These are phyloP conservation scores for Sugiyamaella boreocaroliniensis DNA, from an alignment of 805 yeast species.

Conservation along the genomic window DNA sequence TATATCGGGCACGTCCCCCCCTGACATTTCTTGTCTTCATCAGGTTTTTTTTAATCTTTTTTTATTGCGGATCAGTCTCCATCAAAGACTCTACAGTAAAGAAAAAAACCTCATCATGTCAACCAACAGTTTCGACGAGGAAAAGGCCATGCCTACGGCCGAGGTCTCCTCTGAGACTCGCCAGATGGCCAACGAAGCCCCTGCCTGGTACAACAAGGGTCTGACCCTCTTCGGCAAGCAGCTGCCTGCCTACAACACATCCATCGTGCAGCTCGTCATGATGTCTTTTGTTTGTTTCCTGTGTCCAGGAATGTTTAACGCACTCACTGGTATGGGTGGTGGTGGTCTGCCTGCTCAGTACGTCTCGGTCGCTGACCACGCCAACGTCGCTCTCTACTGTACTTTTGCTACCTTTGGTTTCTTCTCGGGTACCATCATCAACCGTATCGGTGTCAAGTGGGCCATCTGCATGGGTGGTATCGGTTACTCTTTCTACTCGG, in stretches of 20 bases:
- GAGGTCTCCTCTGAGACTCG: not conserved
- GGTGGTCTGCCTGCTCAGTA: conserved; percentile 9
- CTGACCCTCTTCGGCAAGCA: conserved; percentile 21
- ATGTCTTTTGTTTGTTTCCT: conserved; percentile 41
- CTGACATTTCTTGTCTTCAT: not conserved
- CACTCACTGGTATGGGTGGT: conserved; percentile 14
- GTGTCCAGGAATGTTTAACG: conserved; percentile 40
- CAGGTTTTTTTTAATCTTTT: too few species aligned
- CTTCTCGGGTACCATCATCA: conserved; percentile 50
- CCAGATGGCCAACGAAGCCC: not conserved
- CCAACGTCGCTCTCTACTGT: conserved; percentile 44
- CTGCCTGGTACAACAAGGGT: conserved; percentile 22
- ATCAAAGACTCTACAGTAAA: too few species aligned
- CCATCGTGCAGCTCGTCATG: conserved; percentile 39
- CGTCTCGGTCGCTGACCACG: conserved; percentile 29
- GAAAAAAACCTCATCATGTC: not conserved
- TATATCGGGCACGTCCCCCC: not conserved
- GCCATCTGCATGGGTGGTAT: conserved; percentile 39
- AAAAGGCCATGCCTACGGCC: not conserved
- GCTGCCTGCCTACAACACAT: conserved; percentile 35
- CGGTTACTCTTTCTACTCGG: conserved; percentile 43
- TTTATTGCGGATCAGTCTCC: too few species aligned
- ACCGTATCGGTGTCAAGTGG: conserved; percentile 41
- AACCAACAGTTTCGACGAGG: not conserved
- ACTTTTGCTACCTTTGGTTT: conserved; percentile 50